phyloP scores from a whole-genome alignment of 2,329 filamentous ascomycete genomes.

The Colletotrichum coccodes region DNA sequence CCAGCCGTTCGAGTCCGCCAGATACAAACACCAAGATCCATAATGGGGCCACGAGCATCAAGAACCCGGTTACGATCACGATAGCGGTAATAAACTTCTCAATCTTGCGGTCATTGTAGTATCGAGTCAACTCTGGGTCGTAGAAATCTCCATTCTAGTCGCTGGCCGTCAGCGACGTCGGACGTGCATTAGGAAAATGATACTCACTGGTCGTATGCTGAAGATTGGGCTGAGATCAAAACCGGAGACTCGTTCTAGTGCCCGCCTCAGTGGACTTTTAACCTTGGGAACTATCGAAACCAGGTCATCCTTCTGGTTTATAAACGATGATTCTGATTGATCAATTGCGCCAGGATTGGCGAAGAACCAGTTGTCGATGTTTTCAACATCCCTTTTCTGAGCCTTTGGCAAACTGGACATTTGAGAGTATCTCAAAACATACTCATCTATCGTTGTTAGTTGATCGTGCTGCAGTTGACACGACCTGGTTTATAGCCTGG shows the following conservation, averaged over 20 bases:
- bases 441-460: neutral
- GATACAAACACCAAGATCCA: neutral
- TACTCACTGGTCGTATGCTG: neutral
- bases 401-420: neutral
- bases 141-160: neutral
- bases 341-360: neutral
- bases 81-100: neutral
- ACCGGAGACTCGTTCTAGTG: neutral
- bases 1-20: neutral
- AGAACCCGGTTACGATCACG: neutral
- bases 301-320: neutral
- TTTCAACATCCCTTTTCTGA: neutral
- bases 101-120: neutral
- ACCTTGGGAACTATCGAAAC: neutral
- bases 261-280: neutral
- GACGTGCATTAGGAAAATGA: too few species aligned
- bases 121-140: neutral
- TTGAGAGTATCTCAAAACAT: neutral
- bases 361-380: neutral
- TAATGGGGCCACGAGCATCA: neutral
- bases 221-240: neutral
- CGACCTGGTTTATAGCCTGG: too few species aligned
- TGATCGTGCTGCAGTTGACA: neutral
- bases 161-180: neutral
- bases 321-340: neutral